Percentiles rank a stretch among this genome's conserved stretches.
phyloP scores from a whole-genome alignment of 164 flowering plant species.

The Berberis thunbergii region DNA sequence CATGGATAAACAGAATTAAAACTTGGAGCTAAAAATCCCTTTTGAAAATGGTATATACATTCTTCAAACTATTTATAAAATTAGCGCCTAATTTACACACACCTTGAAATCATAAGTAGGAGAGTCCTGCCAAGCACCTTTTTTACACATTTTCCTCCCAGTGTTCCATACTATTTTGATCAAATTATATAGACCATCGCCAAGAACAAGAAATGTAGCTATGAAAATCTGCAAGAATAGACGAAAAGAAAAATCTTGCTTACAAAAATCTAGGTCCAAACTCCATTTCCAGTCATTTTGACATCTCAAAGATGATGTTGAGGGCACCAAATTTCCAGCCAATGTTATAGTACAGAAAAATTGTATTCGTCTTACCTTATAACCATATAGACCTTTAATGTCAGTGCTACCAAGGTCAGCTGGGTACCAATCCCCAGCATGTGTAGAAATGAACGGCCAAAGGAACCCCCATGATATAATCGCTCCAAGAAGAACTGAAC shows the following conservation, averaged over 20 bases:
- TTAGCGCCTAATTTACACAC: too few relatives aligned
- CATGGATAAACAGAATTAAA: too few relatives aligned
- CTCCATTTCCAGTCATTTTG: not conserved
- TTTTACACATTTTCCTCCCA: constrained; percentile 44
- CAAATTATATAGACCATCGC: constrained; percentile 93
- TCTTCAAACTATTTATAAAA: too few relatives aligned
- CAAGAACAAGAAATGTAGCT: constrained; percentile 78
- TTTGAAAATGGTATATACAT: too few relatives aligned
- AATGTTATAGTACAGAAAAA: not conserved
- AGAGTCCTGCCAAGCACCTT: constrained; percentile 33
- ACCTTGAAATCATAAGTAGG: too few relatives aligned
- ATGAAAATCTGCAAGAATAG: constrained; percentile 62
- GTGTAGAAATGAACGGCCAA: constrained; percentile 83
- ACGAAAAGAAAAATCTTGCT: not conserved
- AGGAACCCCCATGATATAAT: constrained; percentile 92
- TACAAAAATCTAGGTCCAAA: too few relatives aligned
- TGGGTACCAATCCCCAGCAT: constrained; percentile 40
- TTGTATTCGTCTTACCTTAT: constrained; percentile 49
- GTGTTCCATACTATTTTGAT: constrained; percentile 72
- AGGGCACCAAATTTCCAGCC: not conserved
- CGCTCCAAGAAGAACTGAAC: constrained; percentile 88
- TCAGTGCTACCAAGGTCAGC: constrained; percentile 76
- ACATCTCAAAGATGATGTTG: not conserved
- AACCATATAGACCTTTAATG: constrained; percentile 94
- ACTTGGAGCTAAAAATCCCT: too few relatives aligned